Evolutionary conservation across 345 rosid genomes (phyloP), one percentile per base, ranked within the genome.

Genomic region (Anacardium occidentale): DNA sequence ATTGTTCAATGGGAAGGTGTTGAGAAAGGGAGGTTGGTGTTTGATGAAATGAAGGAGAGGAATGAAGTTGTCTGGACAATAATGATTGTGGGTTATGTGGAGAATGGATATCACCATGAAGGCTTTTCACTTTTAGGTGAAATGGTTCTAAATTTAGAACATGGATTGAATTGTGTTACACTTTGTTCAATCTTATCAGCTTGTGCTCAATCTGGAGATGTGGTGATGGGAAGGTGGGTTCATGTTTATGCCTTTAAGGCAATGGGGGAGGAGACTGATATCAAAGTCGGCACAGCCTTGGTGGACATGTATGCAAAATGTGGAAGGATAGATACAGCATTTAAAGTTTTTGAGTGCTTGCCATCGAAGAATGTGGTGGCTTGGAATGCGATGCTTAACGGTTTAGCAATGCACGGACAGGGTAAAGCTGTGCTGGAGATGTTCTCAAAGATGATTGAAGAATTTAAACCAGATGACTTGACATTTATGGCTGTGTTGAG

Each of bases 271-370:
- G 83, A 66, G 72, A 83, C 75, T 64, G 77, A 84, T 72, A 65
- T 84, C 59, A 85, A 84, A 91, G 91, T 89, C 58, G 89, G 88
- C 56, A 93, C 97, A 7, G 81, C 98, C 42, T 80, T 91, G 87
- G 78, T 93, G 44, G 93, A 93, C 81, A 93, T 88, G 97, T 91
- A 93, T 81, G 90, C 92, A 6, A 93, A 91, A 82, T 91, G 91
- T 40, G 98, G 98, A 64, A 77, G 82, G 78, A 82, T 91, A 51
- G 76, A 55, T 24, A 73, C 79, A 66, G 93, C 95, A n/a, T 50
- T 45, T 14, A 80, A 73, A 61, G 88, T 86, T 57, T 93, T 93
- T 12, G 70, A 82, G 74, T 76, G 51, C 73, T 80, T 91, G 80
- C 84, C 80, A 1, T 18, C 40, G 69, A 89, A 89, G 84, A 93